A percentile compares a stretch with the other conserved stretches of the same genome.
phyloP scores from a whole-genome alignment of 2,329 filamentous ascomycete genomes.

The Arthroderma uncinatum region DNA sequence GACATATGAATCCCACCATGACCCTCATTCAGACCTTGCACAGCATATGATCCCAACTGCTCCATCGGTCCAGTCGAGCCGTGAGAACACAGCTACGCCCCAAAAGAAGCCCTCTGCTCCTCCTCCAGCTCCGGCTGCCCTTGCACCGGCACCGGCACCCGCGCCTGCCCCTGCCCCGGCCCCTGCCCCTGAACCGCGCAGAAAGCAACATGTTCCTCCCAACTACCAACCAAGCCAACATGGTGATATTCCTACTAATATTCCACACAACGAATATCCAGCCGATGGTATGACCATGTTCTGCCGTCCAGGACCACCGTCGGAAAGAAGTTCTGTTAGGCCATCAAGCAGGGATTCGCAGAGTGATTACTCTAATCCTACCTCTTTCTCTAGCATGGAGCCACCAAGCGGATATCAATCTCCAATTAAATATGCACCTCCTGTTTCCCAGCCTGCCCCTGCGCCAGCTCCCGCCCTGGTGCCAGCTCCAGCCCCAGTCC shows the following conservation, averaged over 20 bases:
- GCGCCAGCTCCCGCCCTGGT: neutral
- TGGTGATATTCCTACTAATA: conserved; percentile 48
- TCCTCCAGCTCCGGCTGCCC: conserved; percentile 17
- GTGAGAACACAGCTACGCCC: conserved; percentile 43
- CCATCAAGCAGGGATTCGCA: conserved; percentile 78
- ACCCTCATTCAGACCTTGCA: conserved; percentile 63
- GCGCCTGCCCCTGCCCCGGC: neutral
- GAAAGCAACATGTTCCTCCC: conserved; percentile 32
- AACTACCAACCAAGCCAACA: conserved; percentile 49
- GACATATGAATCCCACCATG: conserved; percentile 82
- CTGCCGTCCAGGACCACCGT: conserved; percentile 63
- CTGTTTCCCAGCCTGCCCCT: neutral
- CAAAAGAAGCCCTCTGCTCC: conserved; percentile 34
- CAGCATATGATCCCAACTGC: conserved; percentile 55
- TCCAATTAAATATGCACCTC: conserved; percentile 50
- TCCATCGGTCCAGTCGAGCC: conserved; percentile 32
- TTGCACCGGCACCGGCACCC: conserved; percentile 15
- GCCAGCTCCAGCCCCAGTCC: neutral
- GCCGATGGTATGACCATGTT: conserved; percentile 97
- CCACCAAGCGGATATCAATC: conserved; percentile 62
- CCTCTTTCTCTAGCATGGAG: conserved; percentile 78
- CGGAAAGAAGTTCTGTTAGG: conserved; percentile 59
- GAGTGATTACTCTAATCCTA: conserved; percentile 83
- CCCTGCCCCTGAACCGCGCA: conserved; percentile 16
- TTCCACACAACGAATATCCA: conserved; percentile 89